phyloP scores from a whole-genome alignment of 2,329 filamentous ascomycete species.

The Daldinia sp. region DNA sequence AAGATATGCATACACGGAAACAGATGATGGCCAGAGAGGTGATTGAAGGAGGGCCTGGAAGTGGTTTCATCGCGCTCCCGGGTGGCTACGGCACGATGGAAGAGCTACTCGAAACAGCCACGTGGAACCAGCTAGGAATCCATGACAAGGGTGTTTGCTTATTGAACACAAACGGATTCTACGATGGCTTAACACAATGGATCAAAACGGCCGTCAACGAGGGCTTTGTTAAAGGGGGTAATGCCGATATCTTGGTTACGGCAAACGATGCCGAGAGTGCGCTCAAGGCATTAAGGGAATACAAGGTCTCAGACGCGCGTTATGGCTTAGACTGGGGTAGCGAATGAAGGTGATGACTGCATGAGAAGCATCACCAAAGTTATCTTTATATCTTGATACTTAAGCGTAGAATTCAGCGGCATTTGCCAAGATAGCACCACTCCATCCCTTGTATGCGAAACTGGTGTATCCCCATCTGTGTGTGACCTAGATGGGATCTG shows the following conservation, averaged over 20 bases:
- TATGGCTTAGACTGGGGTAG: slow-evolving; percentile 82
- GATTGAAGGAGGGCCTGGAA: slow-evolving; percentile 79
- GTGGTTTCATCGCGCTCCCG: slow-evolving; percentile 86
- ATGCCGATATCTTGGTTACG: slow-evolving; percentile 80
- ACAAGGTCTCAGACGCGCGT: slow-evolving; percentile 76
- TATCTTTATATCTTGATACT: slow-evolving; percentile 12
- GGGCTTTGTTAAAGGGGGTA: slow-evolving; percentile 77
- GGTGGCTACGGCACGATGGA: slow-evolving; percentile 94
- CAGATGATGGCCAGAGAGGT: slow-evolving; percentile 92
- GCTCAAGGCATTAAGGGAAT: slow-evolving; percentile 73
- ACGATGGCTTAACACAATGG: slow-evolving; percentile 86
- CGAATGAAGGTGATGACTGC: slow-evolving; percentile 34
- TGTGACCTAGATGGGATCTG: background rate
- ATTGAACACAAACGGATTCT: slow-evolving; percentile 90
- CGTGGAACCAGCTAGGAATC: slow-evolving; percentile 97
- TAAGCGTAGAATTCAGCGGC: slow-evolving; percentile 10
- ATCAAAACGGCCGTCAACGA: slow-evolving; percentile 76
- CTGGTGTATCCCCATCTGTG: slow-evolving; percentile 2
- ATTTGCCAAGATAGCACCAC: background rate
- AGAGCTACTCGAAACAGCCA: slow-evolving; percentile 89
- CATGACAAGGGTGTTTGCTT: slow-evolving; percentile 82
- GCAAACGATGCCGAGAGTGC: slow-evolving; percentile 77
- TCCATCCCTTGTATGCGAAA: slow-evolving; percentile 8
- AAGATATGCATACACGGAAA: slow-evolving; percentile 97
- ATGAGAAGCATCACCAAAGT: slow-evolving; percentile 8